phyloP scores from a whole-genome alignment of 2,329 filamentous ascomycete species.

The Purpureocillium takamizusanense region DNA sequence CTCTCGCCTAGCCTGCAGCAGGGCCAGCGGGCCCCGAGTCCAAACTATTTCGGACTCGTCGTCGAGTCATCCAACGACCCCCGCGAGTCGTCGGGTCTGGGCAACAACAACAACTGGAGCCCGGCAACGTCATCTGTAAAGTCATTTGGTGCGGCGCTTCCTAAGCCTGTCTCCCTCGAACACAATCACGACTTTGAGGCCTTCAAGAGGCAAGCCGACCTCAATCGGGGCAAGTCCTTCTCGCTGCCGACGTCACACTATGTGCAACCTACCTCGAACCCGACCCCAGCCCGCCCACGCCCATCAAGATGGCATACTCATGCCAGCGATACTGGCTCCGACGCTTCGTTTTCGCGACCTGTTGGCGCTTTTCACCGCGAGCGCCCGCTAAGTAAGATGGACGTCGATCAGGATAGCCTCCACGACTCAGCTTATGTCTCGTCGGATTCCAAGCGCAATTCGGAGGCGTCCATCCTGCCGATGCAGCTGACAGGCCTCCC shows the following conservation, averaged over 20 bases:
- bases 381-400: constrained; percentile 23
- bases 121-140: constrained; percentile 61
- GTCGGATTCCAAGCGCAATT: constrained; percentile 42
- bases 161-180: constrained; percentile 61
- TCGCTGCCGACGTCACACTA: constrained; percentile 40
- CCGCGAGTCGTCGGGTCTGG: constrained; percentile 53
- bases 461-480: constrained; percentile 35
- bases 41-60: constrained; percentile 80
- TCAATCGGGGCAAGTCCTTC: constrained; percentile 38
- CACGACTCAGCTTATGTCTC: constrained; percentile 48
- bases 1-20: constrained; percentile 30
- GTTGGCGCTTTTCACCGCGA: constrained; percentile 10
- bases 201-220: constrained; percentile 65
- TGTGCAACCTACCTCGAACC: constrained; percentile 21
- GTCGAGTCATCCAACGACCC: constrained; percentile 52
- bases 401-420: constrained; percentile 34
- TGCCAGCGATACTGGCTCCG: constrained; percentile 31
- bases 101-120: constrained; percentile 56
- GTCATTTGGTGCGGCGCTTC: constrained; percentile 59
- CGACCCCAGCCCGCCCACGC: constrained; percentile 28
- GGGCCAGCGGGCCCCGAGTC: constrained; percentile 49
- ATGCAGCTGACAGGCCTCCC: constrained; percentile 31
- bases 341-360: constrained; percentile 19
- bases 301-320: constrained; percentile 40
- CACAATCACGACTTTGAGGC: constrained; percentile 76